phyloP scores from a whole-genome alignment of 1,284 basidiomycete genomes.

The Pterula multifida region DNA sequence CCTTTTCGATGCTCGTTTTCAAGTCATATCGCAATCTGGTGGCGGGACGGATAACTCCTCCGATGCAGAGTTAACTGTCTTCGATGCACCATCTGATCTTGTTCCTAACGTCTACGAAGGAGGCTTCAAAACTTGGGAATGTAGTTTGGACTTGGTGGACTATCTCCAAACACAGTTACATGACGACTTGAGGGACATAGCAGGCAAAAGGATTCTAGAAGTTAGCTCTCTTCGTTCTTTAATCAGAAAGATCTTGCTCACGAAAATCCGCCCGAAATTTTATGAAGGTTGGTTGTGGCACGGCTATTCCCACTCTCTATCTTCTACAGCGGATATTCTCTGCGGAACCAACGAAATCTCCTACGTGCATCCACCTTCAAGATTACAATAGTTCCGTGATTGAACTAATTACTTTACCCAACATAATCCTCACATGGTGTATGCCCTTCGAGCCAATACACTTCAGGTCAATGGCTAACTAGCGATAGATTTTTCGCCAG shows the following conservation, averaged over 20 bases:
- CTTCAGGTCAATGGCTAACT: background rate
- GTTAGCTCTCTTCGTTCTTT: too few species aligned
- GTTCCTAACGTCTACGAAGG: slow-evolving; percentile 93
- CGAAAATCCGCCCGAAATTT: slow-evolving; percentile 4
- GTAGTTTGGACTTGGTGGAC: slow-evolving; percentile 76
- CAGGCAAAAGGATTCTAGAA: slow-evolving; percentile 45
- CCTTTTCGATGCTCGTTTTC: slow-evolving; percentile 90
- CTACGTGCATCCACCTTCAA: slow-evolving; percentile 70
- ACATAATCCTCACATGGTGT: slow-evolving; percentile 83
- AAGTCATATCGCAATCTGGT: slow-evolving; percentile 55
- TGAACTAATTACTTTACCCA: slow-evolving; percentile 79
- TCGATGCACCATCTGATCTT: slow-evolving; percentile 81
- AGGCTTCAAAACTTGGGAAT: slow-evolving; percentile 97
- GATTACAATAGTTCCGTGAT: slow-evolving; percentile 88
- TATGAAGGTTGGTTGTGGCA: slow-evolving; percentile 82
- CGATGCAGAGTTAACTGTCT: slow-evolving; percentile 32
- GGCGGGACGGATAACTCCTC: slow-evolving; percentile 11
- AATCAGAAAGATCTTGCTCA: background rate
- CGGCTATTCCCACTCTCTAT: slow-evolving; percentile 74
- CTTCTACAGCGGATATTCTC: slow-evolving; percentile 56
- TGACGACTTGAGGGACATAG: slow-evolving; percentile 10
- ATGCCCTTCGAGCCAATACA: slow-evolving; percentile 19
- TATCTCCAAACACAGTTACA: slow-evolving; percentile 27
- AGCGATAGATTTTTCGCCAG: slow-evolving; percentile 39
- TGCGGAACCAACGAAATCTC: slow-evolving; percentile 11